phyloP scores from a whole-genome alignment of 495 filamentous ascomycete species.

The Terfezia claveryi region DNA sequence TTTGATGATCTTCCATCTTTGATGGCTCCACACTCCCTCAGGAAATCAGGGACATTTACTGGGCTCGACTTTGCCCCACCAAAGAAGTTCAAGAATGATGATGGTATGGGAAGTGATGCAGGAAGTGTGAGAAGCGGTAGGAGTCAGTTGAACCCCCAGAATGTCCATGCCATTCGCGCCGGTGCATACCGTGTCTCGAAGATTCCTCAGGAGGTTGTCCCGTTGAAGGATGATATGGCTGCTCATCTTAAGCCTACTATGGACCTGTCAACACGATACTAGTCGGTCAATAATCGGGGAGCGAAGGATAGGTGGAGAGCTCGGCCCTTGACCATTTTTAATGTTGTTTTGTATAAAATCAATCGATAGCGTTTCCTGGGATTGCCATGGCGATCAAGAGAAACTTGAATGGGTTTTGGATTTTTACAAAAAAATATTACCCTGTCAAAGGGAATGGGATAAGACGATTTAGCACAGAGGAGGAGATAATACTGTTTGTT shows the following conservation, averaged over 20 bases:
- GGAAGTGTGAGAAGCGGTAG: conserved; percentile 76
- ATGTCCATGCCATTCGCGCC: conserved; percentile 54
- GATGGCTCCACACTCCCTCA: conserved; percentile 71
- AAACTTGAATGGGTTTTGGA: too few species aligned
- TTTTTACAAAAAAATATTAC: too few species aligned
- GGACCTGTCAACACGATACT: conserved; percentile 30
- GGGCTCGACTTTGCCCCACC: conserved; percentile 89
- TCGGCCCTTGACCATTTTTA: too few species aligned
- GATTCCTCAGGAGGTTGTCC: conserved; percentile 62
- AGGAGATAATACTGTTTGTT: too few species aligned
- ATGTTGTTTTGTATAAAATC: too few species aligned
- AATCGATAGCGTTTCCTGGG: too few species aligned
- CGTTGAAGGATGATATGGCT: conserved; percentile 50
- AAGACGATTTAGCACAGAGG: too few species aligned
- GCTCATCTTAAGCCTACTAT: conserved; percentile 54
- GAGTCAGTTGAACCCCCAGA: conserved; percentile 50
- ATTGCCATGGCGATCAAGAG: too few species aligned
- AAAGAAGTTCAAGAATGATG: conserved; percentile 53
- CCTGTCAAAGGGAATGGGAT: too few species aligned
- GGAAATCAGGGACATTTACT: conserved; percentile 78
- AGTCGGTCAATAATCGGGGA: neutral
- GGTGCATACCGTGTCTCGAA: conserved; percentile 82
- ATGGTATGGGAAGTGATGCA: conserved; percentile 49
- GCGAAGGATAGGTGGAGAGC: too few species aligned
- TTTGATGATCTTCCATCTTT: conserved; percentile 72